Base-by-base conservation (phyloP, 176 grass and related monocot genomes). In the Avena insularis region DNA sequence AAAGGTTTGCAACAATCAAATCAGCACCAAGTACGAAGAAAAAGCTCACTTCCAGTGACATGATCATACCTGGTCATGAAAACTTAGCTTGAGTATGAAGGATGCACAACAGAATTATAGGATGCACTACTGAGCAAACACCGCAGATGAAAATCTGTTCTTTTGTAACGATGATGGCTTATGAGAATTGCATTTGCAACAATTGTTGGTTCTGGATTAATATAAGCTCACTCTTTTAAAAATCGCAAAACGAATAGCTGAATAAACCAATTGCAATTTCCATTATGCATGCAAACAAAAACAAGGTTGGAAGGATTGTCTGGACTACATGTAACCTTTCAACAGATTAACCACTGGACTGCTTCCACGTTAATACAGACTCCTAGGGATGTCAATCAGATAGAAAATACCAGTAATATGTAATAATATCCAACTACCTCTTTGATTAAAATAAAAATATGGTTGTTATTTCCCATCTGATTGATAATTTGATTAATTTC, bases 401-500 rank as follows among this genome's bases (percentile, higher is more conserved):
- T 71, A 43, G 40, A 43, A 43, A 43, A 43, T 43, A 43, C 40
- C 40, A 43, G 40, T 43, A 43, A 43, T 43, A 43, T 43, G 40
- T 43, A 43, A 43, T 43, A 15, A 71, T 71, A 11, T 43, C 36
- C 36, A 71, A 21, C 68, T 71, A 46, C 68, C 68, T 9, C 17
- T 71, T 71, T 71, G 36, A 71, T 11, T 43, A 56, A 8, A 43
- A 45, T 20, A 71, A 19, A 71, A 45, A 71, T 72, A 72, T 72
- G 70, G 70, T 13, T 72, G 38, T 72, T 72, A 72, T 72, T 47
- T 72, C 70, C 38, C 40, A 72, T 72, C 40, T 10, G 20, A 47
- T 43, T 10, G 20, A 47, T 43, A 43, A 43, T 43, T 72, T 47
- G 43, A 72, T n/a, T 6, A 12, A 47, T 72, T 12, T 72, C 11